Percentiles rank a stretch among this genome's conserved stretches.
Conservation (phyloP, 2,329 filamentous ascomycete genomes). For the Tolypocladium endophyticum region DNA sequence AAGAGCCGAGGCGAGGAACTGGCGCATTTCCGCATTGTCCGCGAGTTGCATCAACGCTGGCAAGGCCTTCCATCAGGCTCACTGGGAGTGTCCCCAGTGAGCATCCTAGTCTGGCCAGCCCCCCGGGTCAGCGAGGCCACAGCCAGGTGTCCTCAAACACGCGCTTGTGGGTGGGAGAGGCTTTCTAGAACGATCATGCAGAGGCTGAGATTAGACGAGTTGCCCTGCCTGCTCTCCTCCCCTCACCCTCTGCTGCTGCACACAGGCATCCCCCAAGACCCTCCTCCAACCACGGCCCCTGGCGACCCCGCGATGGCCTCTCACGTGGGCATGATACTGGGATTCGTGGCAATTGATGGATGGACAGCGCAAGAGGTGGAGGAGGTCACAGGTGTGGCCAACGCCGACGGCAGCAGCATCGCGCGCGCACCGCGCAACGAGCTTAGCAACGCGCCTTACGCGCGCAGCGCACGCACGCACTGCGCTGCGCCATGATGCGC, state of each 20-base stretch:
- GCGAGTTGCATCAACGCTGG: not conserved
- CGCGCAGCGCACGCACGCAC: not conserved
- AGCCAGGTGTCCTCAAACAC: not conserved
- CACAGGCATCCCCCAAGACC: not conserved
- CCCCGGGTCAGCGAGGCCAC: not conserved
- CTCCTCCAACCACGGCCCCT: conserved; percentile 3
- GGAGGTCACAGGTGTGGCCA: not conserved
- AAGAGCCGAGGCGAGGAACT: not conserved
- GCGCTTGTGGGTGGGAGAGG: not conserved
- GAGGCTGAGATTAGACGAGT: not conserved
- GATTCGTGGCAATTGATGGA: conserved; percentile 7
- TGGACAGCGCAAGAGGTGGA: conserved; percentile 1
- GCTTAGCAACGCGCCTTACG: not conserved
- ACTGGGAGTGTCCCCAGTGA: not conserved
- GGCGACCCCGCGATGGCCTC: conserved; percentile 5
- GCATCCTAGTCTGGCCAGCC: not conserved
- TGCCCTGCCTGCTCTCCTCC: not conserved
- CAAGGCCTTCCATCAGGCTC: not conserved
- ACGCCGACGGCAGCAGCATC: not conserved
- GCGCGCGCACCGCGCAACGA: not conserved
- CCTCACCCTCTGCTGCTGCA: not conserved
- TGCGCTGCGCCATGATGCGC: not conserved
- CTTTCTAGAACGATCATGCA: not conserved
- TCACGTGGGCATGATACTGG: conserved; percentile 6
- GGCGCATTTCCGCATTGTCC: not conserved